These are phyloP conservation scores for Xylaria sp. DNA, from an alignment of 2,329 filamentous ascomycete species.

Conservation along the genomic window DNA sequence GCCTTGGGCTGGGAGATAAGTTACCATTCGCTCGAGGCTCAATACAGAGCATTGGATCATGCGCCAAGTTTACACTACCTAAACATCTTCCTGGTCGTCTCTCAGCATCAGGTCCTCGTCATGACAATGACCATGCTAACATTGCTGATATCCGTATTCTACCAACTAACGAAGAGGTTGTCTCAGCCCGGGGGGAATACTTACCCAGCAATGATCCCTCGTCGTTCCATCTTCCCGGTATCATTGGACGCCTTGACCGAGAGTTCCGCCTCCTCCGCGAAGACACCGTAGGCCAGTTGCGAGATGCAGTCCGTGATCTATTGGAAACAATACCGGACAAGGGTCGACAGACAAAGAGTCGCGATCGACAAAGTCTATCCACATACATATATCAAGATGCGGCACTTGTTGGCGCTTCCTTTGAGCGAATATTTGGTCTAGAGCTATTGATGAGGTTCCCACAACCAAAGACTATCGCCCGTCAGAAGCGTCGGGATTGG, in stretches of 20 bases:
- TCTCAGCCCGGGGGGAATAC: slow-evolving; percentile 55
- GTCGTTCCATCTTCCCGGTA: slow-evolving; percentile 54
- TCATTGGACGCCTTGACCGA: slow-evolving; percentile 61
- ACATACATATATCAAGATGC: slow-evolving; percentile 53
- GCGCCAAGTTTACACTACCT: slow-evolving; percentile 47
- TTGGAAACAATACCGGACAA: slow-evolving; percentile 48
- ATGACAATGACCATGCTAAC: slow-evolving; percentile 61
- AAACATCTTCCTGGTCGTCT: slow-evolving; percentile 51
- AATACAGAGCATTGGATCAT: slow-evolving; percentile 26
- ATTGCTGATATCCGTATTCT: slow-evolving; percentile 60
- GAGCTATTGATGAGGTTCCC: slow-evolving; percentile 57
- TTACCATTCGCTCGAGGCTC: slow-evolving; percentile 23
- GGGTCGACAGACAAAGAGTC: slow-evolving; percentile 29
- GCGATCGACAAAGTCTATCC: slow-evolving; percentile 44
- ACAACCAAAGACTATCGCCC: slow-evolving; percentile 53
- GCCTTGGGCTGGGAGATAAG: slow-evolving; percentile 47
- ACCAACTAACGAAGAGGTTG: slow-evolving; percentile 61
- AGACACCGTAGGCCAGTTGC: slow-evolving; percentile 64
- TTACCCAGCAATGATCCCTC: slow-evolving; percentile 54
- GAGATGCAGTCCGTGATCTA: slow-evolving; percentile 58
- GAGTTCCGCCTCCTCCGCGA: slow-evolving; percentile 67
- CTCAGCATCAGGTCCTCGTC: slow-evolving; percentile 50
- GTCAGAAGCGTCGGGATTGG: slow-evolving; percentile 56
- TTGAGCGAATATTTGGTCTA: slow-evolving; percentile 55
- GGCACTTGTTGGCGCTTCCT: slow-evolving; percentile 46